Conservation (phyloP, 352 stramenopile genomes). For the Phytophthora citricola region DNA sequence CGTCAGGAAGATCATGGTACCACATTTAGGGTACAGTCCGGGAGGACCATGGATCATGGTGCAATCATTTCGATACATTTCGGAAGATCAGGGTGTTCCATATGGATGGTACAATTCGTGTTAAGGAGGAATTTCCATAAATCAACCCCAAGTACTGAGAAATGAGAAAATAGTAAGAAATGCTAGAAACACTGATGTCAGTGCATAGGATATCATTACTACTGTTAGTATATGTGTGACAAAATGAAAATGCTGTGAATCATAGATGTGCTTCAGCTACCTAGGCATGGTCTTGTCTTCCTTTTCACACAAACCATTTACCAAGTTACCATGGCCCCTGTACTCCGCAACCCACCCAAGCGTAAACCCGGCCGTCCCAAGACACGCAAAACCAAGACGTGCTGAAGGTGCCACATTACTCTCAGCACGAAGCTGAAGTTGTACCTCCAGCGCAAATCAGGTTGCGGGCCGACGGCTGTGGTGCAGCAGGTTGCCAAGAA, state of each 20-base stretch:
- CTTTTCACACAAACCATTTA: not conserved
- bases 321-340: conserved; percentile 1
- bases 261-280: not conserved
- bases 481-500: not conserved
- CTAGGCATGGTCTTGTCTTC: not conserved
- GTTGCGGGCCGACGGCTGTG: conserved; percentile 1
- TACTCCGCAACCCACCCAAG: not conserved
- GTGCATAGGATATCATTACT: not conserved
- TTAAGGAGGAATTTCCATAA: conserved; percentile 13
- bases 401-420: conserved; percentile 5
- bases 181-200: conserved; percentile 6
- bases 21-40: too few species aligned
- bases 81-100: too few species aligned
- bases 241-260: not conserved
- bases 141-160: conserved; percentile 7
- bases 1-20: too few species aligned
- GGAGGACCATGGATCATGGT: too few species aligned
- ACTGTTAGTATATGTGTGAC: conserved; percentile 2
- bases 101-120: too few species aligned
- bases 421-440: not conserved
- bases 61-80: too few species aligned
- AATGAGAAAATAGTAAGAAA: conserved; percentile 9
- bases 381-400: not conserved
- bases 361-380: not conserved
- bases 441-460: not conserved